Conservation (phyloP, 345 rosid species). For the Citrus maxima region DNA sequence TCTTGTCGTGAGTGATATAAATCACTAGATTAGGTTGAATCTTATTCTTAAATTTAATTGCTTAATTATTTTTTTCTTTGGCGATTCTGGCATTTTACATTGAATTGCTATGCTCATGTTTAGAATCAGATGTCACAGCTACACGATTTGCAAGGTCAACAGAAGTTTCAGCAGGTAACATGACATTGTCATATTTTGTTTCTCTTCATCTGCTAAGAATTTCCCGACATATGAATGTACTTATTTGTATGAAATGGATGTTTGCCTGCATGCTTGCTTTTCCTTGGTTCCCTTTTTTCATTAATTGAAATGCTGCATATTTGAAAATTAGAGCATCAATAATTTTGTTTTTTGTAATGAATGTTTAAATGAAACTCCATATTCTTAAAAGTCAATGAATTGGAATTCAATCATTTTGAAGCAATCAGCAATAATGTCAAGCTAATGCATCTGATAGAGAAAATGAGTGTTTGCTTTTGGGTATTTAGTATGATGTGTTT, state of each 20-base stretch:
- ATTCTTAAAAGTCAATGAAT: background rate
- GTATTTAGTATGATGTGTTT: background rate
- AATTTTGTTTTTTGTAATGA: background rate
- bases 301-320: background rate
- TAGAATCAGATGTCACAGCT: constrained; percentile 61
- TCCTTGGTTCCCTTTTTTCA: background rate
- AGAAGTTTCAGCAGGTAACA: constrained; percentile 66
- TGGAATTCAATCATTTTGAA: background rate
- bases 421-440: background rate
- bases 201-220: background rate
- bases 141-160: constrained; percentile 71
- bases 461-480: background rate
- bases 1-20: background rate
- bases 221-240: background rate
- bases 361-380: background rate
- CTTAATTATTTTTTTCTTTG: background rate
- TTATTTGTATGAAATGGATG: background rate
- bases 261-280: background rate
- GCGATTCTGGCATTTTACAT: constrained; percentile 1
- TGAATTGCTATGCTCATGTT: constrained; percentile 12
- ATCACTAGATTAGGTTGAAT: background rate
- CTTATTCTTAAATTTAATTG: background rate
- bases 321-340: background rate
- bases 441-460: background rate
- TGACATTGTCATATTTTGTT: constrained; percentile 11